Conservation (phyloP, 2,329 filamentous ascomycete genomes). For the Botrytis squamosa region DNA sequence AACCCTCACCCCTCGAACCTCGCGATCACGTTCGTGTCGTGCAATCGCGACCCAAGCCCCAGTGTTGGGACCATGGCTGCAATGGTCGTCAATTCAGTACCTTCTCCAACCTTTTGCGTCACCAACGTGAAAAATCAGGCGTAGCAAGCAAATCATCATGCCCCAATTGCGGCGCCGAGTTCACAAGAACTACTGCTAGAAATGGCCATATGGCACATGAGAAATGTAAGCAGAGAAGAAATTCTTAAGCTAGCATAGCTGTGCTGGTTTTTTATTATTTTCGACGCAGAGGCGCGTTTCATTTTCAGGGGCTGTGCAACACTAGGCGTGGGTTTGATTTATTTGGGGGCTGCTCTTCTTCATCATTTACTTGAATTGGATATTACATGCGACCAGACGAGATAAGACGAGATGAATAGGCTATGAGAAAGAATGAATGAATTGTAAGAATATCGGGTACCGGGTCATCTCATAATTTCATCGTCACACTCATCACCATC, state of each 20-base stretch:
- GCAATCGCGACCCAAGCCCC: constrained; percentile 81
- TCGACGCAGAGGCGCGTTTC: background rate
- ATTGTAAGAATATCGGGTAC: constrained; percentile 18
- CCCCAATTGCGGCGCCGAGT: constrained; percentile 88
- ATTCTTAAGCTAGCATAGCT: constrained; percentile 37
- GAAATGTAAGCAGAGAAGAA: constrained; percentile 79
- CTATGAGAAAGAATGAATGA: constrained; percentile 16
- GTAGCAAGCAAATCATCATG: constrained; percentile 86
- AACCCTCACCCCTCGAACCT: constrained; percentile 13
- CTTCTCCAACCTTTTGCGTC: constrained; percentile 89
- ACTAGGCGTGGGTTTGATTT: constrained; percentile 2
- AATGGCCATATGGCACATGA: constrained; percentile 86
- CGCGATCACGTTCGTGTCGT: constrained; percentile 62
- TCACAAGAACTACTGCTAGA: constrained; percentile 82
- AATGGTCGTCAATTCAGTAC: constrained; percentile 95
- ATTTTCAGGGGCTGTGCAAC: constrained; percentile 12
- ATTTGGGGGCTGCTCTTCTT: constrained; percentile 3
- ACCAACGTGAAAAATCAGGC: constrained; percentile 92
- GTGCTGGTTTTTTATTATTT: background rate
- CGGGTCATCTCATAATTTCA: constrained; percentile 11
- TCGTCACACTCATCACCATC: background rate
- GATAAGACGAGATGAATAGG: constrained; percentile 1
- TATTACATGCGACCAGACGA: background rate
- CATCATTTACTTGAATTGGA: background rate
- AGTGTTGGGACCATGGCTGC: constrained; percentile 97